Conservation (phyloP, 106 monocot genomes). For the Platanthera zijinensis region DNA sequence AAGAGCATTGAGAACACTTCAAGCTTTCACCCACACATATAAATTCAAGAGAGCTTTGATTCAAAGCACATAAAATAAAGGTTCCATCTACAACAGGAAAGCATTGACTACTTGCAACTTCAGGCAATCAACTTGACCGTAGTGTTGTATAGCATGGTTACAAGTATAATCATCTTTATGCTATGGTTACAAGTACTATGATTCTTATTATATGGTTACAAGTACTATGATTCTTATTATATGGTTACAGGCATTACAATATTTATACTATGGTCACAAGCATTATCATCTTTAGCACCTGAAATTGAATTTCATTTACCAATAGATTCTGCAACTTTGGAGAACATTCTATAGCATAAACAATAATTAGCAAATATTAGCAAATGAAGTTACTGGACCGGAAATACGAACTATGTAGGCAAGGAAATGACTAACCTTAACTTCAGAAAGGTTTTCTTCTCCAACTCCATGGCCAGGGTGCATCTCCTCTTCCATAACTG, state of each 20-base stretch:
- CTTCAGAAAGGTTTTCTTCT: background rate
- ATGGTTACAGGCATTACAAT: too few species aligned
- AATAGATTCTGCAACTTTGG: background rate
- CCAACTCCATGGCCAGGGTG: background rate
- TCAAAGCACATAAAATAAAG: background rate
- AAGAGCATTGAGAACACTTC: background rate
- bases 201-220: background rate
- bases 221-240: background rate
- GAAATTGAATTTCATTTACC: background rate
- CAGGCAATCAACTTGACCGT: background rate
- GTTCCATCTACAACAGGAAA: background rate
- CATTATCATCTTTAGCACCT: background rate
- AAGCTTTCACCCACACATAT: background rate
- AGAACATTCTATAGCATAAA: background rate
- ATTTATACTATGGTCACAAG: background rate
- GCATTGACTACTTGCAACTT: background rate
- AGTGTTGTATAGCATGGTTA: background rate
- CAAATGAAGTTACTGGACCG: background rate
- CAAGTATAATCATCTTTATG: background rate
- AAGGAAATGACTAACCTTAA: conserved; percentile 7
- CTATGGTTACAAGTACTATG: background rate
- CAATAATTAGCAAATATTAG: background rate
- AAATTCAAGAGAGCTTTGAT: background rate
- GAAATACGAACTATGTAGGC: background rate
- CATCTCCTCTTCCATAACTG: conserved; percentile 1